Percentiles rank a stretch among this genome's conserved stretches.
phyloP scores from a whole-genome alignment of 306 rosid genomes.

The Lathyrus aphaca region DNA sequence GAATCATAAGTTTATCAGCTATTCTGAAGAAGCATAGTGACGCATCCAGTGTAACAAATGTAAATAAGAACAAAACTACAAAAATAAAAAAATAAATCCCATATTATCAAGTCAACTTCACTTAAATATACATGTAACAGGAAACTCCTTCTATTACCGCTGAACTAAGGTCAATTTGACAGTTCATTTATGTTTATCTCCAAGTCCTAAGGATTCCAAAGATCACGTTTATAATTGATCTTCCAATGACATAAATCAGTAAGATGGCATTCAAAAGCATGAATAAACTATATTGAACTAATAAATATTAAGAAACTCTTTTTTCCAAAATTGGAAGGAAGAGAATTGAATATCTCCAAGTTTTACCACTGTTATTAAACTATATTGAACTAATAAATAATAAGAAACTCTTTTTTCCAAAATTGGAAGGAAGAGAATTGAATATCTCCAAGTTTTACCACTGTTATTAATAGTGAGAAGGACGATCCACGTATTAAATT shows the following conservation, averaged over 20 bases:
- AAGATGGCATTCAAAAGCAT: constrained; percentile 5
- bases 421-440: constrained; percentile 7
- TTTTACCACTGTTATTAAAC: neutral
- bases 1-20: constrained; percentile 32
- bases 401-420: neutral
- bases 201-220: constrained; percentile 9
- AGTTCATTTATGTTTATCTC: constrained; percentile 2
- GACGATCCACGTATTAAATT: neutral
- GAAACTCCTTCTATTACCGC: constrained; percentile 1
- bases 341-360: neutral
- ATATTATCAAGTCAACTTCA: constrained; percentile 21
- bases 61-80: neutral
- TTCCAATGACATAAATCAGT: constrained; percentile 11
- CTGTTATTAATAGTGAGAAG: neutral
- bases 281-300: too few species aligned
- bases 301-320: neutral
- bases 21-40: constrained; percentile 24
- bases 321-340: constrained; percentile 13
- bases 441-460: neutral
- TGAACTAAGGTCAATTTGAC: constrained; percentile 11
- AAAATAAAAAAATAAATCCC: too few species aligned
- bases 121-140: neutral
- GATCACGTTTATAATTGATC: neutral
- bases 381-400: too few species aligned
- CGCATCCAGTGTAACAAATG: constrained; percentile 21